Base-by-base conservation (phyloP, 805 yeast species). In the Kluyveromyces lactis region DNA sequence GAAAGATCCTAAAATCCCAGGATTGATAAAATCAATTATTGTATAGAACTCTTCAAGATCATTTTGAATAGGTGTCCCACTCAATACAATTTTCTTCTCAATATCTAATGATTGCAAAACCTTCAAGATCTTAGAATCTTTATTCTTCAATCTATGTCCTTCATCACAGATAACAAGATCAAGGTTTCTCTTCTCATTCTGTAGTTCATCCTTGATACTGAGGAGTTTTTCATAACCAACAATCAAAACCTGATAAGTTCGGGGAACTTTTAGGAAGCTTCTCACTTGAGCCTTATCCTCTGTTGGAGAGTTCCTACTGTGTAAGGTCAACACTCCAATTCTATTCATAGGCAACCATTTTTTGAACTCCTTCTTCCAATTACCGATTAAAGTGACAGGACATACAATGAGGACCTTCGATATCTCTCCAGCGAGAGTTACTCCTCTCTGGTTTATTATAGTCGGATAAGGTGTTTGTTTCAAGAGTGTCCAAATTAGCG, bases 41-140 rank as follows among this genome's bases (percentile, higher is more conserved):
- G 82, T 79, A 60, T 67, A 86, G 56, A 85, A 90, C 55, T 92
- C 98, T 2, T 64, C 64, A 35, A 92, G 69, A 57, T 92, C 95
- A 60, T 92, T 92, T 55, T 92, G 98, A 26, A 92, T 86, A 0
- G 95, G 96, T 0, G 96, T 86, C 0, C 96, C 98, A 0, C 95
- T 77, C 5, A 92, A 63, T 4, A 90, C 52, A 2, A 90, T 64
- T 44, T 81, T 75, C 31, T 68, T 73, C 6, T 66, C 66, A 3
- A 81, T 69, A 31, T 76, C 63, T 13, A 87, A 59, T 1, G 67
- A 51, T 30, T 72, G 74, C 38, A 90, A 63, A 0, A 79, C 75
- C 42, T 76, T 77, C 38, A 86, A 64, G 0, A 83, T 77, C 57
- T 86, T 87, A 42, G 84, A 86, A 8, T 77, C 65, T 4, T 76